Base-by-base conservation (phyloP, 2,329 filamentous ascomycete genomes). In the Raffaelea ambrosiae region DNA sequence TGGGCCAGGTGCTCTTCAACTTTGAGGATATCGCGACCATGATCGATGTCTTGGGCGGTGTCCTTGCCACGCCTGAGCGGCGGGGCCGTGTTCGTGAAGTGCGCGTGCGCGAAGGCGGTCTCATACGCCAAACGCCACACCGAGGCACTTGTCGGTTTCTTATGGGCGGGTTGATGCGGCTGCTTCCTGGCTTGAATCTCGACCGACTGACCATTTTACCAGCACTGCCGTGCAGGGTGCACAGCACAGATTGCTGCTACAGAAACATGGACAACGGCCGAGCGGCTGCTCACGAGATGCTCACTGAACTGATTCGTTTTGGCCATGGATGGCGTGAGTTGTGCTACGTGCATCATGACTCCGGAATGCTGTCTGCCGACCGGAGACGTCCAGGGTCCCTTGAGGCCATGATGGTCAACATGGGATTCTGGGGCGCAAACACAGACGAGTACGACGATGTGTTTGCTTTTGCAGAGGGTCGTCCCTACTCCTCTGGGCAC, bases 401-500 rank as follows among this genome's bases (percentile, higher is more conserved):
- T n/a, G 54, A 56, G 36, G 54, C 54, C 35, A 53, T 56, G 54
- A 56, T 56, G 54, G 43, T 54, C 45, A 54, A 47, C 43, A 52
- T 56, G 53, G 54, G 54, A 18, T 56, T 54, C 47, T 56, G 54
- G 54, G 49, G 53, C 26, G 48, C 48, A n/a, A 49, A 53, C 42
- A 22, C 39, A 22, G 49, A 53, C 29, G 43, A 23, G 4, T 49
- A 50, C 36, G 50, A 53, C 20, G 45, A 46, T 16, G 43, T 51
- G 5, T 55, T 50, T 45, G 51, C 47, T 3, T 22, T 16, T 13
- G 47, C 43, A 11, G 50, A 54, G 38, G 35, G 35, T n/a, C 35
- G 35, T 10, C 35, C 35, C 8, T 9, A 5, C 35, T 10, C 35
- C 35, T 38, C 35, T 16, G 26, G 16, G 14, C 38, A 35, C 4